Base-by-base conservation (phyloP, 331 rosid genomes). In the Spiraea crenata region DNA sequence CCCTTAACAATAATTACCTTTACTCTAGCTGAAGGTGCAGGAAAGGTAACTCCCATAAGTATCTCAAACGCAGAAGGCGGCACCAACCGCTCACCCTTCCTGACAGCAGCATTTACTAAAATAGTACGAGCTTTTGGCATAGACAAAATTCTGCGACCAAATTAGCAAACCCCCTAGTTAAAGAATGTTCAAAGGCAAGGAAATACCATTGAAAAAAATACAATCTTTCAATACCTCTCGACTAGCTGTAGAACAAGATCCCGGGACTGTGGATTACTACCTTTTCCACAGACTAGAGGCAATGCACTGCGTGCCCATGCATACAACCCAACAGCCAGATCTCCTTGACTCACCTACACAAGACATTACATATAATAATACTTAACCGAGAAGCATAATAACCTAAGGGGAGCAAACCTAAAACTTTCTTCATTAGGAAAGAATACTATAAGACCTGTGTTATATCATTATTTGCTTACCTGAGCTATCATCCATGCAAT, bases 71-170 rank as follows among this genome's bases (percentile, higher is more conserved):
- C 78, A 79, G 90, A 55, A 42, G 96, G 97, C 63, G 96, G 96
- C 71, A 93, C 82, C 69, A 93, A 78, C 8, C 97, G 85, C 73
- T 93, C 99, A 62, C 97, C 97, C 83, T 87, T 93, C 84, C 89
- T 93, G 61, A 89, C 91, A 57, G 97, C 97, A 79, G 89, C 78
- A 76, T 93, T 93, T 35, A 93, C 86, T 78, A 93, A 78, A 82
- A 91, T 76, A 65, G 87, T 70, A 38, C 90, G 90, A 15, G 97
- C 97, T 88, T 93, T 91, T 14, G 96, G 96, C 72, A 83, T 40
- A 42, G 96, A 89, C 85, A 93, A 80, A 77, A 93, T 87, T 83
- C 99, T 93, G 86, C 77, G 11, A 78, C 20, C 60, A 71, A 73
- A 83, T 64, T 34, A 72, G 39, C 50, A 55, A 63, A 70, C 17